Conservation (phyloP, 1,284 basidiomycete species). For the Megacollybia platyphylla region DNA sequence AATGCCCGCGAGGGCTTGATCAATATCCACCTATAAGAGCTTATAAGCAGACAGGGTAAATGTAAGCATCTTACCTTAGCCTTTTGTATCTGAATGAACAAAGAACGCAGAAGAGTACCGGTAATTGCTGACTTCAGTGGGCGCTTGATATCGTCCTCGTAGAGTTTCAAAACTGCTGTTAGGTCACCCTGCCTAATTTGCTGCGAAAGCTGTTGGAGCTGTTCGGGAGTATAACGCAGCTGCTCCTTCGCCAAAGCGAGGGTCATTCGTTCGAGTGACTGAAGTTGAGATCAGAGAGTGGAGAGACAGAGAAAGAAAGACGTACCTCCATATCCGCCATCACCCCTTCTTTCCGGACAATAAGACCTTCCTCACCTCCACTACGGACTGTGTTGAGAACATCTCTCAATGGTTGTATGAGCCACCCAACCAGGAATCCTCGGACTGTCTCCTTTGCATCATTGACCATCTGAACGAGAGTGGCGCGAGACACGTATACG, state of each 20-base stretch:
- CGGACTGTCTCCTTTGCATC: conserved; percentile 60
- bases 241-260: conserved; percentile 76
- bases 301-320: conserved; percentile 6
- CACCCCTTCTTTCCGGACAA: conserved; percentile 70
- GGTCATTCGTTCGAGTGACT: conserved; percentile 93
- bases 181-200: conserved; percentile 77
- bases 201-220: conserved; percentile 52
- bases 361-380: conserved; percentile 60
- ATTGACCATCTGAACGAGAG: conserved; percentile 37
- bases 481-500: conserved; percentile 38
- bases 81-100: conserved; percentile 94
- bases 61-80: conserved; percentile 57
- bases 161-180: conserved; percentile 79
- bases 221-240: conserved; percentile 44
- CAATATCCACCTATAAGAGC: conserved; percentile 68
- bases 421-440: conserved; percentile 78
- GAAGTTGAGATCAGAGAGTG: not conserved
- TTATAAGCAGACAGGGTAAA: conserved; percentile 1
- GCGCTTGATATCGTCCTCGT: conserved; percentile 84
- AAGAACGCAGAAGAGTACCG: conserved; percentile 75
- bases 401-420: conserved; percentile 77
- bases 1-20: conserved; percentile 75
- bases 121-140: conserved; percentile 75
- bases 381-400: conserved; percentile 76
- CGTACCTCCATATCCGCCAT: conserved; percentile 67